Evolutionary conservation across 2,329 filamentous ascomycete genomes (phyloP).

Genomic region (Thelonectria rubi): DNA sequence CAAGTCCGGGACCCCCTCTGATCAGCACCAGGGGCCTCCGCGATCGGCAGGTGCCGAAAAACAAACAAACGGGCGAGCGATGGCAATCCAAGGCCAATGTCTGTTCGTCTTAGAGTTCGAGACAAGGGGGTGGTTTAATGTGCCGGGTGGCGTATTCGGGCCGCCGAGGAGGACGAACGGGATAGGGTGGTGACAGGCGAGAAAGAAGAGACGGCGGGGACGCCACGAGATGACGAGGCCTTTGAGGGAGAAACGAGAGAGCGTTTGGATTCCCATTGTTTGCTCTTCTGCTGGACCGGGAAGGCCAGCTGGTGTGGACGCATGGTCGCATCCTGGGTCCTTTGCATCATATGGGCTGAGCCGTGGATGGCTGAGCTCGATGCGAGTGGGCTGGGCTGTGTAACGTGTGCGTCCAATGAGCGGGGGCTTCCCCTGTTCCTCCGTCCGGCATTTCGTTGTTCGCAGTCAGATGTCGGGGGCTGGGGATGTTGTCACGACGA

Average conservation of each 20-base stretch:
- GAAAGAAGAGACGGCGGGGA: conserved; percentile 1
- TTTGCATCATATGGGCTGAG: conserved; percentile 13
- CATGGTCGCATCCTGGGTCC: neutral
- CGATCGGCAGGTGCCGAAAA: neutral
- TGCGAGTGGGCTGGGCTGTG: neutral
- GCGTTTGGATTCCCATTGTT: conserved; percentile 1
- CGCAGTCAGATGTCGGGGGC: neutral
- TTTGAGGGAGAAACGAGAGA: neutral
- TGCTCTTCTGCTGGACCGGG: conserved; percentile 8
- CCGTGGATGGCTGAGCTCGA: conserved; percentile 11
- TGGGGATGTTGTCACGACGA: too few relatives aligned
- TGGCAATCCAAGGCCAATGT: neutral
- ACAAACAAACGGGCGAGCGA: neutral
- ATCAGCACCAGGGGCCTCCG: neutral
- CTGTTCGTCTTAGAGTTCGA: neutral
- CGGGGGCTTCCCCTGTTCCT: neutral
- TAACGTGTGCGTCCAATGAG: neutral
- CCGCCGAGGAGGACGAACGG: conserved; percentile 20
- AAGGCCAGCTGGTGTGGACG: neutral
- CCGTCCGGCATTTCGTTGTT: neutral
- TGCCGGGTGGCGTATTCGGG: conserved; percentile 27
- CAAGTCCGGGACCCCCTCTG: neutral
- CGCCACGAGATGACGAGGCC: conserved; percentile 19
- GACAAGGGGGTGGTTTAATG: neutral
- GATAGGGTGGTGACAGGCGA: conserved; percentile 14